Evolutionary conservation across 768 basidiomycete species (phyloP), one percentile per base, ranked within the genome.

Genomic region (Psilocybe cyanescens): DNA sequence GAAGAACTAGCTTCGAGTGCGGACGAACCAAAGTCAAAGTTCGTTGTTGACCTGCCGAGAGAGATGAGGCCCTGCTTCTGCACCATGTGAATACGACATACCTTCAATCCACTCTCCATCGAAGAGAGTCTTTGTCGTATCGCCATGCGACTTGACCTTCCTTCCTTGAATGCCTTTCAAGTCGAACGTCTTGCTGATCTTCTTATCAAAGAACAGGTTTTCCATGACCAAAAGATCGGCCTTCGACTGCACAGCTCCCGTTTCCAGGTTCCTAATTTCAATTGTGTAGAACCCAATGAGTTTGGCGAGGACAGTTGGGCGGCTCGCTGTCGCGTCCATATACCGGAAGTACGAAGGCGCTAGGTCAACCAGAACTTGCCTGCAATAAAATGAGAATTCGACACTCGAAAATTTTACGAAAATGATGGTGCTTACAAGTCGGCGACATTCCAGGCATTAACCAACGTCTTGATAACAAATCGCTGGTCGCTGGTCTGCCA

Each of bases 41-140:
- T 56, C 81, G 81, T 66, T 89, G 86, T 72, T 91, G 91, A 3
- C 83, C 89, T 90, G 24, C 30, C 58, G 30, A 54, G 31, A 17
- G 17, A 31, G 35, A 45, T 19, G n/a, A 57, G 39, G 28, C 6
- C 35, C 16, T 24, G 49, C 29, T 17, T 49, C 4, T 50, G 50
- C 14, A 4, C 16, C 41, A 37, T 8, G 51, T 3, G 53, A 53
- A 45, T 19, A 49, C 35, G 37, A 64, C 74, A 2, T 57, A 87
- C 89, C 87, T 75, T 95, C 91, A 35, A 93, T 86, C 92, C 91
- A 95, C 71, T 95, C 92, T 3, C 86, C 87, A 71, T 95, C 92
- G 67, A 90, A 92, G 31, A 92, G 71, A 0, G 88, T 92, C 71
- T 82, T 85, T 2, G 81, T 78, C 16, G 71, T 70, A 35, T 75